Conservation (phyloP, 2,329 filamentous ascomycete species). For the Fusarium cicatricum region DNA sequence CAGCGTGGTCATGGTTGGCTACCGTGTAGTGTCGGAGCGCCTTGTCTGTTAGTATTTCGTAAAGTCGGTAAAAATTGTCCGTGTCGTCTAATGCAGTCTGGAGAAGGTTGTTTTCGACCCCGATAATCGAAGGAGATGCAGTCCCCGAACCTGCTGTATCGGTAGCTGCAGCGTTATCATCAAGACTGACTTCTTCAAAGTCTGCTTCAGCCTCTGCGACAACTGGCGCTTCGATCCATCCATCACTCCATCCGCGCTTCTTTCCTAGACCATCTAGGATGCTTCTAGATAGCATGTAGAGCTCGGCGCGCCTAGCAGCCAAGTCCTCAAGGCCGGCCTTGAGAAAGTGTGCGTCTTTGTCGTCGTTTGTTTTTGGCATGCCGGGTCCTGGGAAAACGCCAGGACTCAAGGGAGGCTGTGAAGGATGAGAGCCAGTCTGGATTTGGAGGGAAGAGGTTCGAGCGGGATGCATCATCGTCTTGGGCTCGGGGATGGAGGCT, state of each 20-base stretch:
- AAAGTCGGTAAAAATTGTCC: slow-evolving; percentile 71
- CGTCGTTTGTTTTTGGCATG: slow-evolving; percentile 53
- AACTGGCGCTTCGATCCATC: slow-evolving; percentile 71
- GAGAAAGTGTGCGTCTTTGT: slow-evolving; percentile 56
- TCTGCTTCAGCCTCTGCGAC: slow-evolving; percentile 56
- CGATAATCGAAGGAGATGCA: slow-evolving; percentile 42
- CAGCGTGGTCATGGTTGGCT: slow-evolving; percentile 79
- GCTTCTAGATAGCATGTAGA: slow-evolving; percentile 81
- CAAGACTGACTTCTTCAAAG: slow-evolving; percentile 67
- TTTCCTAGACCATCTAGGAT: slow-evolving; percentile 79
- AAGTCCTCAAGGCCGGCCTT: slow-evolving; percentile 80
- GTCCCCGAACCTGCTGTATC: slow-evolving; percentile 18
- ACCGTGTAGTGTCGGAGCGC: slow-evolving; percentile 84
- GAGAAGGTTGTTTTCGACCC: slow-evolving; percentile 59
- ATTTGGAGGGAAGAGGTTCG: slow-evolving; percentile 68
- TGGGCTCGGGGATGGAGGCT: slow-evolving; percentile 69
- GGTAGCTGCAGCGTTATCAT: slow-evolving; percentile 47
- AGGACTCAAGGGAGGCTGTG: slow-evolving; percentile 57
- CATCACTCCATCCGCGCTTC: slow-evolving; percentile 77
- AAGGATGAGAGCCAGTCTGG: slow-evolving; percentile 48
- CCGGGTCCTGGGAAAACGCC: slow-evolving; percentile 61
- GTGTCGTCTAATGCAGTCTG: slow-evolving; percentile 67
- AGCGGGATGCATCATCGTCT: slow-evolving; percentile 75
- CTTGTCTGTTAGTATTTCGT: slow-evolving; percentile 82
- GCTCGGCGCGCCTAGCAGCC: slow-evolving; percentile 81